Evolutionary conservation across 192 early-diverging fungal species (phyloP).

Genomic region (Coemansia sp.): DNA sequence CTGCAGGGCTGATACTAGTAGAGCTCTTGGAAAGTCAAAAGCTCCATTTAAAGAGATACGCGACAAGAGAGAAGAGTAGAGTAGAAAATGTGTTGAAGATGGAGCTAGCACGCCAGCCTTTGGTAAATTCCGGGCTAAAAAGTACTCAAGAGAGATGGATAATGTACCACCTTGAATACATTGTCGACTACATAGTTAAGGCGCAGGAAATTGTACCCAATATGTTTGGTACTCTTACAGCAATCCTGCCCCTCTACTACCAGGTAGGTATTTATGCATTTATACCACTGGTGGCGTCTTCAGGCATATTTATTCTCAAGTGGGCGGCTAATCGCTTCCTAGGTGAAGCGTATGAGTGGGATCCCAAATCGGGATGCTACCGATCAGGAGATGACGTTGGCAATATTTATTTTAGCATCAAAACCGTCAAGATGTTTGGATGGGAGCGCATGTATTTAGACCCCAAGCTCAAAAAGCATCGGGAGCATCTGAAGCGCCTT

Average conservation of each 20-base stretch:
- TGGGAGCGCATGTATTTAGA: slow-evolving; percentile 5
- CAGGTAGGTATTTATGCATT: not conserved
- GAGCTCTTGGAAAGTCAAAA: not conserved
- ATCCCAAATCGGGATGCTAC: not conserved
- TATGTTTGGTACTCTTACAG: not conserved
- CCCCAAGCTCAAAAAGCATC: not conserved
- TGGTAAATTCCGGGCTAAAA: not conserved
- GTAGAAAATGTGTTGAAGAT: not conserved
- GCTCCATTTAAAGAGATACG: not conserved
- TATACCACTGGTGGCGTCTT: not conserved
- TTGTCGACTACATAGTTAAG: too few species aligned
- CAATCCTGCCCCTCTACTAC: not conserved
- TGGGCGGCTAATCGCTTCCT: not conserved
- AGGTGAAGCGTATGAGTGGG: not conserved
- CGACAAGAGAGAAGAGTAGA: not conserved
- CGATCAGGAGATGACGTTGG: not conserved
- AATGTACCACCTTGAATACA: too few species aligned
- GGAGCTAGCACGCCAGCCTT: not conserved
- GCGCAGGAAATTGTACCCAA: not conserved
- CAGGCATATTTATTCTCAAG: too few species aligned
- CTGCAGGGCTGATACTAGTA: not conserved
- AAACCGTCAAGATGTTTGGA: slow-evolving; percentile 3
- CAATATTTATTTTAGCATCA: not conserved
- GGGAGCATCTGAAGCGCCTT: not conserved
- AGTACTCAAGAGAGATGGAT: not conserved